Evolutionary conservation across 176 grass and related monocot species (phyloP), one percentile per base, ranked within the genome.

Genomic region (Carex cristatella): DNA sequence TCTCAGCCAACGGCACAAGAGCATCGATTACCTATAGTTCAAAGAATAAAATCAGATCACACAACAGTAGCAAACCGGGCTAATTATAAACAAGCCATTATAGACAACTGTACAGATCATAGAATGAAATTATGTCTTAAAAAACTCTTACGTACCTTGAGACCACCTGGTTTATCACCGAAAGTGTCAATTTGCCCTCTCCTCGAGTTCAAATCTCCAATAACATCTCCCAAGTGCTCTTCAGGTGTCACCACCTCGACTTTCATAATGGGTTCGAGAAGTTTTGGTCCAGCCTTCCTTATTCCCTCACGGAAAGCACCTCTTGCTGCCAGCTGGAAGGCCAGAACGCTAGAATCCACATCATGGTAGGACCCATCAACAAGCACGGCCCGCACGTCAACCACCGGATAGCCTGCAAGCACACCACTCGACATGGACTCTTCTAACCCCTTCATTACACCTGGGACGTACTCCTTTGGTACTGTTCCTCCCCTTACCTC

Each of bases 201-300:
- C 77, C 96, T 93, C n/a, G 93, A 95, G 89, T 95, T 98, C 86
- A 98, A 60, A 72, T 98, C 96, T 90, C 96, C 96, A 84, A 98
- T 98, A 88, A 98, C 96, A 90, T 98, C 96, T 0, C 96, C 96
- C 85, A 98, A 81, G 92, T 98, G 96, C 10, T 98, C 95, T 91
- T 98, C 95, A 61, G 95, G 95, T 30, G 95, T 98, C 68, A 98
- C 88, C 55, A 98, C 95, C 86, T 98, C 95, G 75, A 98, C 95
- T 83, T 64, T 92, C 95, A 98, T 98, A 81, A 98, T 86, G 37
- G 95, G 95, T 71, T 98, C 95, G 9, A 98, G 91, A 67, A 98
- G 82, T 84, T 79, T 91, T 76, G 95, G 95, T 65, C 55, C 88
- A 84, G 95, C 93, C 83, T 90, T 98, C 91, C 91, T 95, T 80